Percentiles rank a stretch among this genome's conserved stretches.
These are phyloP conservation scores for Globisporangium paroecandrum DNA, from an alignment of 352 stramenopile species.

Conservation along the genomic window DNA sequence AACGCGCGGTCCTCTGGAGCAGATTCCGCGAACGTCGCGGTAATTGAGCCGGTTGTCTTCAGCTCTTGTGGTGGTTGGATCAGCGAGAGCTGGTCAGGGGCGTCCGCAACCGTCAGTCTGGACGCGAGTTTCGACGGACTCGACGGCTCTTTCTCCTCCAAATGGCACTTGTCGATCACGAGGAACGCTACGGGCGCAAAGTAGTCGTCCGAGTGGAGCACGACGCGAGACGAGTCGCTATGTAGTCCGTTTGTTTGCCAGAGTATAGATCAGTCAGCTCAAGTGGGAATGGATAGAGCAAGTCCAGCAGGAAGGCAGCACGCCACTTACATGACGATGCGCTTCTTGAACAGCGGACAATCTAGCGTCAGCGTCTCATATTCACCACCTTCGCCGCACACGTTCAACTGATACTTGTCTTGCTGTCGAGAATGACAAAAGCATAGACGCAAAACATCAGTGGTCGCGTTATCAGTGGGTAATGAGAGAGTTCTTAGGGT, in stretches of 20 bases:
- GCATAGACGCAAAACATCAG: not conserved
- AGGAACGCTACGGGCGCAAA: conserved; percentile 92
- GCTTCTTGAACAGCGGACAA: conserved; percentile 93
- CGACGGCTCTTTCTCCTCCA: conserved; percentile 81
- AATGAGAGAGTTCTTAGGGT: not conserved
- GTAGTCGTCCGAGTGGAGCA: conserved; percentile 90
- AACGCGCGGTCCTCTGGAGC: conserved; percentile 18
- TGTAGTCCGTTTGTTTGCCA: not conserved
- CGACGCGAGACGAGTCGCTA: conserved; percentile 89
- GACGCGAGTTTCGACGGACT: conserved; percentile 35
- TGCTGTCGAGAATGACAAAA: conserved; percentile 37
- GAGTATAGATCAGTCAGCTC: no score
- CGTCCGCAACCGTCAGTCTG: conserved; percentile 21
- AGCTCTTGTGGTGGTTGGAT: not conserved
- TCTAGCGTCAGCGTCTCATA: conserved; percentile 99
- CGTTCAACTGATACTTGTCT: conserved; percentile 96
- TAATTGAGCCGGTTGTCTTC: not conserved
- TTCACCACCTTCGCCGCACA: conserved; percentile 98
- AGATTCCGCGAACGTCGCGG: conserved; percentile 14
- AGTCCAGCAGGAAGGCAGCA: not conserved
- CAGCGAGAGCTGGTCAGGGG: not conserved
- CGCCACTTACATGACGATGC: conserved; percentile 81
- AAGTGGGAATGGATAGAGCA: not conserved
- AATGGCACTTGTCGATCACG: conserved; percentile 86
- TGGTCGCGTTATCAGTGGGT: no score